Base-by-base conservation (phyloP, 2,329 filamentous ascomycete genomes). In the Sarocladium brachiariae region DNA sequence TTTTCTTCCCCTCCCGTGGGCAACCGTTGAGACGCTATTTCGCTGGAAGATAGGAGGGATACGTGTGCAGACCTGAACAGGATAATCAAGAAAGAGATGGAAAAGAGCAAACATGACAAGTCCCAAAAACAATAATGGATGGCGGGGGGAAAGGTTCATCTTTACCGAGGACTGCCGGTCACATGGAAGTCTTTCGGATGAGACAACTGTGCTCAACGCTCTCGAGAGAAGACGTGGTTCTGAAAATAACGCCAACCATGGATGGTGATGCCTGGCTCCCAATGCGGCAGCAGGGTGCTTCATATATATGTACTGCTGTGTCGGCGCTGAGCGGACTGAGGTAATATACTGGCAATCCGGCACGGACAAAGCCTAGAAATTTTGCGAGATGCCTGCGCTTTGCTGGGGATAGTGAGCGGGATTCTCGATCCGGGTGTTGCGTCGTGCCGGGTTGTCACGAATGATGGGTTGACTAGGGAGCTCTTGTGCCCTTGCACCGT, bases 361-460 rank as follows among this genome's bases (percentile, higher is more conserved):
- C n/a, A 4, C 10, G 23, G 11, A 8, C 21, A 13, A n/a, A n/a
- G 14, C 43, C 66, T 80, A 97, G 62, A 99, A 99, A 69, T 99
- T 99, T 70, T 97, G 93, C 27, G 93, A 88, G 61, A 99, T 96
- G 53, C 93, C 93, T 34, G 89, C 89, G 61, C 88, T 95, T 72
- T 95, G 90, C 63, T 95, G 89, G 10, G 92, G 91, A 61, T 88
- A 95, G 55, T 93, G 87, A 39, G 87, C 81, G 2, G 89, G 86
- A 64, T 86, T 95, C 71, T 97, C 91, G 62, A 99, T 97, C 55
- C 91, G 83, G 11, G 93, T 96, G 71, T 96, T 96, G 57, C 93
- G 82, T 58, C 93, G 78, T 24, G 93, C 93, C 56, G 87, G 86
- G 57, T 97, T 93, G 66, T 99, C 93, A 51, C 91, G 83, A 56